phyloP scores from a whole-genome alignment of 805 yeast species.

The Wickerhamomyces ciferrii region DNA sequence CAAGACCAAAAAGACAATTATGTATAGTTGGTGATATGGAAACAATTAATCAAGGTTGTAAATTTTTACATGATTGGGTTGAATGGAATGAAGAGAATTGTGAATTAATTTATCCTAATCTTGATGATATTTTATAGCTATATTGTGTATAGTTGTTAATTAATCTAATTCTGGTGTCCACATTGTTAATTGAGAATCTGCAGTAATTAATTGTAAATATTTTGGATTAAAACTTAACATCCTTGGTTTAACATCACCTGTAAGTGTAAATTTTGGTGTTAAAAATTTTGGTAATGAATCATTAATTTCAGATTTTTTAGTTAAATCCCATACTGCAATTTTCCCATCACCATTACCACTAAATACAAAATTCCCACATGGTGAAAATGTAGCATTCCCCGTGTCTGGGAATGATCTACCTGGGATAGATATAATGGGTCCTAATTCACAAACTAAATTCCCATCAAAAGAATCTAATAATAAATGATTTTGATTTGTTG shows the following conservation, averaged over 20 bases:
- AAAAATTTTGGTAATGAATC: slow-evolving; percentile 14
- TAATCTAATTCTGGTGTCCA: slow-evolving; percentile 17
- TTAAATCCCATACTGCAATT: slow-evolving; percentile 48
- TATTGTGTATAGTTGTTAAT: background rate
- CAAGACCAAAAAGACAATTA: slow-evolving; percentile 81
- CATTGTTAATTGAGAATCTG: slow-evolving; percentile 13
- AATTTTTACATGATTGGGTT: slow-evolving; percentile 61
- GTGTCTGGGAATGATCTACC: slow-evolving; percentile 39
- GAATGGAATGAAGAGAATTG: slow-evolving; percentile 61
- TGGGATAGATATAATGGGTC: slow-evolving; percentile 44
- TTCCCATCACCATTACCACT: slow-evolving; percentile 56
- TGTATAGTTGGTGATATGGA: slow-evolving; percentile 87
- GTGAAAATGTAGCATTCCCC: slow-evolving; percentile 55
- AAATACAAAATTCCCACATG: slow-evolving; percentile 59
- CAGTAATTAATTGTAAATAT: slow-evolving; percentile 21
- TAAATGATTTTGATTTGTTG: slow-evolving; percentile 47
- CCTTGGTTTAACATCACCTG: slow-evolving; percentile 32
- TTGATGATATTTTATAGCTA: slow-evolving; percentile 29
- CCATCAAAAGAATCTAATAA: slow-evolving; percentile 72
- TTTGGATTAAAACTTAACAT: slow-evolving; percentile 35
- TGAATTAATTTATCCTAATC: slow-evolving; percentile 65
- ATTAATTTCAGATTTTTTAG: slow-evolving; percentile 17
- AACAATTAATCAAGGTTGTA: slow-evolving; percentile 39
- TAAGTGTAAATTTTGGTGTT: slow-evolving; percentile 20
- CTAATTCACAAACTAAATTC: slow-evolving; percentile 36